Evolutionary conservation across 2,329 filamentous ascomycete genomes (phyloP).

Genomic region (Scedosporium apiospermum): DNA sequence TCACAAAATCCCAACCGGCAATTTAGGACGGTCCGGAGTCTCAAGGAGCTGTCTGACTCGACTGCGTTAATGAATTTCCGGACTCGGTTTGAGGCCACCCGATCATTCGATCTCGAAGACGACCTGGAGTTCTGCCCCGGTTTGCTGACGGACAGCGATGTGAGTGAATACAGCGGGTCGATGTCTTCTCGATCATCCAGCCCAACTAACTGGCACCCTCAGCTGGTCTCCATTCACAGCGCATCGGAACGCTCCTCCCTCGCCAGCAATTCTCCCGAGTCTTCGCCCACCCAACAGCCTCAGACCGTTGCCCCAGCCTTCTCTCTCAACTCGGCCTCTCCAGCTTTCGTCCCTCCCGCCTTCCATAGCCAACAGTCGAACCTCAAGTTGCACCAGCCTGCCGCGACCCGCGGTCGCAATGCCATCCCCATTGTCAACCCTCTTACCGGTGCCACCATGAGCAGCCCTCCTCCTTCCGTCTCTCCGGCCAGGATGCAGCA

Average conservation of each 20-base stretch:
- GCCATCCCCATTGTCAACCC: constrained; percentile 98
- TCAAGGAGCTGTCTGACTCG: constrained; percentile 73
- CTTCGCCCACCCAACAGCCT: constrained; percentile 83
- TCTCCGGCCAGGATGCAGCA: constrained; percentile 55
- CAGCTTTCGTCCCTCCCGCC: constrained; percentile 54
- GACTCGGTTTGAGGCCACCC: constrained; percentile 78
- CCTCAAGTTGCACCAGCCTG: constrained; percentile 83
- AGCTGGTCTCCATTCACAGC: constrained; percentile 88
- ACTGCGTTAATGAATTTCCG: constrained; percentile 70
- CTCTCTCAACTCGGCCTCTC: constrained; percentile 59
- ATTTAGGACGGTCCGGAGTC: constrained; percentile 73
- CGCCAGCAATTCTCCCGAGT: constrained; percentile 86
- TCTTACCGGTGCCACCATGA: constrained; percentile 76
- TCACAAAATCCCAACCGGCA: constrained; percentile 80
- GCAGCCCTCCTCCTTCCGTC: constrained; percentile 72
- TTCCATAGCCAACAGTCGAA: constrained; percentile 56
- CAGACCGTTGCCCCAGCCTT: constrained; percentile 70
- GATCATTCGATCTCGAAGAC: constrained; percentile 92
- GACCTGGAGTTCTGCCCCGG: constrained; percentile 93
- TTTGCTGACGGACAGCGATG: constrained; percentile 86
- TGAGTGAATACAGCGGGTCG: constrained; percentile 37
- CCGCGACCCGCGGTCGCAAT: constrained; percentile 82
- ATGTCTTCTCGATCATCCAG: constrained; percentile 11
- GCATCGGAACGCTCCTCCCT: constrained; percentile 90
- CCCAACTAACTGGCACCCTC: constrained; percentile 26